Evolutionary conservation across 768 basidiomycete genomes (phyloP), one percentile per base, ranked within the genome.

Genomic region (Auricularia auricula-judae): DNA sequence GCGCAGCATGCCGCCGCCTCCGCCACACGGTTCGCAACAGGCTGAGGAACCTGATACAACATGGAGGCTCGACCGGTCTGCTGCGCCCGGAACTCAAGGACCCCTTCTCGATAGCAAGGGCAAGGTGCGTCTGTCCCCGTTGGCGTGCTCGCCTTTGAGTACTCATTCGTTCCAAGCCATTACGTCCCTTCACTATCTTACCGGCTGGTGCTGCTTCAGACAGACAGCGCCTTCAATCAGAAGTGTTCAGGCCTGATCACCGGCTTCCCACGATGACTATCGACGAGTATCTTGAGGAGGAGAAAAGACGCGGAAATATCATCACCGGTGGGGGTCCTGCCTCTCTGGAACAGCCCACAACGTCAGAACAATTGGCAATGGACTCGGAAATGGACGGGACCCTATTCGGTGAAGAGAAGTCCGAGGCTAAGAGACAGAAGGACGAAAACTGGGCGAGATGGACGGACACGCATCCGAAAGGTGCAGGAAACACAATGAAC

Each of bases 401-500:
- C 1, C 67, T 69, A 1, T 80, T 81, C 35, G 89, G 86, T 0
- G 86, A 86, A 64, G 76, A 83, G 66, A 91, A 86, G 68, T 79
- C 72, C 18, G 94, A 95, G 71, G 80, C 86, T 71, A 88, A 89
- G 75, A 77, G 94, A 56, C 79, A 81, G 70, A 90, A 93, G 72
- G 91, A 95, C 68, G 93, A 98, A 73, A 86, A 86, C 42, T 98
- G 95, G 94, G 93, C 94, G 36, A 80, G 78, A 65, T 98, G 84
- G 70, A 93, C 88, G 16, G 97, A 98, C 62, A 80, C 78, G 33
- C 87, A 99, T 74, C 86, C 88, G 12, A 87, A 81, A 70, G 97
- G 97, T 1, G 89, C 89, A n/a, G 97, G 97, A 3, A 99, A 99
- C 73, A 96, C 88, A 11, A 93, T 96, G 89, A 97, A 98, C 74